A percentile compares a stretch with the other conserved stretches of the same genome.
Evolutionary conservation across 108 stramenopile species (phyloP).

Genomic region (Nannochloropsis salina): DNA sequence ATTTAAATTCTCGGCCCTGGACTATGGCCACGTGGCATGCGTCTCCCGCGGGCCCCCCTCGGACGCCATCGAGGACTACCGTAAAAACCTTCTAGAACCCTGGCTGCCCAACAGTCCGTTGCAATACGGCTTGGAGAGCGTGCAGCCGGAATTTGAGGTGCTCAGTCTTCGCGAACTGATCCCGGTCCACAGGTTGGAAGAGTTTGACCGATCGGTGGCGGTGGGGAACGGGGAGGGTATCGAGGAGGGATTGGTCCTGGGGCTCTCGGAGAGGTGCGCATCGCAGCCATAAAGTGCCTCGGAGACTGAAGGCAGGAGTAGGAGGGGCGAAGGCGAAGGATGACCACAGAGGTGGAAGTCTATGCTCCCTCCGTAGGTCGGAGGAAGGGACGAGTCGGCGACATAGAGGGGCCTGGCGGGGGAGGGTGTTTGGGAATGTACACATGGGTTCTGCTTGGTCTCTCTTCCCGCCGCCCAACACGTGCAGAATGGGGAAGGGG

Average conservation of each 20-base stretch:
- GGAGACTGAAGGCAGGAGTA: no score
- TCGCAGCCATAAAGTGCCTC: no score
- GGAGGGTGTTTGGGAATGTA: no score
- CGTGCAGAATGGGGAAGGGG: no score
- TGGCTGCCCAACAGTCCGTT: neutral
- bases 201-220: neutral
- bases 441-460: no score
- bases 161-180: neutral
- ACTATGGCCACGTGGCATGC: slow-evolving; percentile 35
- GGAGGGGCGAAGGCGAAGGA: no score
- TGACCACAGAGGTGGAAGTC: no score
- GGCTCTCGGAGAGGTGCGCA: neutral
- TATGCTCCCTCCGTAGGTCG: no score
- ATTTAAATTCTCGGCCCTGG: slow-evolving; percentile 30
- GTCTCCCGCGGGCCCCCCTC: slow-evolving; percentile 41
- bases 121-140: slow-evolving; percentile 3
- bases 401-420: no score
- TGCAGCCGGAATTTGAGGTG: neutral
- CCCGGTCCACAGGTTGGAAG: neutral
- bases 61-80: neutral
- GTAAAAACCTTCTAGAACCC: neutral
- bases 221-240: neutral
- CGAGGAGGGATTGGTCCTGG: neutral
- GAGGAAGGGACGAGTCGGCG: no score
- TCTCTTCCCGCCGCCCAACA: no score